Conservation (phyloP, 139 green algal species). For the Klebsormidium nitens region DNA sequence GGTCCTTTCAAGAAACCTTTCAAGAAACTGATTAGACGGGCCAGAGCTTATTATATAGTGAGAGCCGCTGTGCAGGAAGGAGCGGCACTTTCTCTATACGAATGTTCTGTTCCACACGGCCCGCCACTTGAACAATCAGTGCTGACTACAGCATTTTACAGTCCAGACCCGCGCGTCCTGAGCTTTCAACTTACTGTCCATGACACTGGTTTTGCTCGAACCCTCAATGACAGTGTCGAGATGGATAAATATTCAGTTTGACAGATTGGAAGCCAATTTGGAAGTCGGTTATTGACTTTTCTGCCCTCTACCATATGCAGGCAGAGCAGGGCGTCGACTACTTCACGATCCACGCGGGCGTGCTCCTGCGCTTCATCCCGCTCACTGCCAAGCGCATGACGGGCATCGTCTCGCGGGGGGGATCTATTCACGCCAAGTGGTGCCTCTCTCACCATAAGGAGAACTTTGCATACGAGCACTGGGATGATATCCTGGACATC, state of each 20-base stretch:
- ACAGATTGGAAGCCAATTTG: not conserved
- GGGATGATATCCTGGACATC: slow-evolving; percentile 98
- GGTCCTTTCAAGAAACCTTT: not conserved
- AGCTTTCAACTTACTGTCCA: no score
- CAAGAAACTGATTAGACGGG: no score
- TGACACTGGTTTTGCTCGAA: no score
- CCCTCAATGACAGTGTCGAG: no score
- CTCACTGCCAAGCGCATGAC: slow-evolving; percentile 86
- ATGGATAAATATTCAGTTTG: no score
- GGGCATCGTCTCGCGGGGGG: slow-evolving; percentile 88
- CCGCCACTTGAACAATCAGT: no score
- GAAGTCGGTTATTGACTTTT: not conserved
- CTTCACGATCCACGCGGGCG: slow-evolving; percentile 94
- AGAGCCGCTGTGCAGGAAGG: no score
- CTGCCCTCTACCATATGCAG: slow-evolving; percentile 5
- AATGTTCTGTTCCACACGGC: no score
- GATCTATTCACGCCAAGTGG: slow-evolving; percentile 93
- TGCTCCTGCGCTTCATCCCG: slow-evolving; percentile 84
- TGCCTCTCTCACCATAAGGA: slow-evolving; percentile 53
- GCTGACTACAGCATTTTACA: no score
- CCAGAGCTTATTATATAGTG: no score
- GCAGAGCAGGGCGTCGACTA: slow-evolving; percentile 89
- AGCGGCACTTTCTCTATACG: no score
- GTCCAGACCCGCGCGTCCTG: no score
- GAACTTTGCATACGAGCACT: slow-evolving; percentile 98